Evolutionary conservation across 2,329 filamentous ascomycete genomes (phyloP), one percentile per base, ranked within the genome.

Genomic region (Pyrenochaeta sp.): DNA sequence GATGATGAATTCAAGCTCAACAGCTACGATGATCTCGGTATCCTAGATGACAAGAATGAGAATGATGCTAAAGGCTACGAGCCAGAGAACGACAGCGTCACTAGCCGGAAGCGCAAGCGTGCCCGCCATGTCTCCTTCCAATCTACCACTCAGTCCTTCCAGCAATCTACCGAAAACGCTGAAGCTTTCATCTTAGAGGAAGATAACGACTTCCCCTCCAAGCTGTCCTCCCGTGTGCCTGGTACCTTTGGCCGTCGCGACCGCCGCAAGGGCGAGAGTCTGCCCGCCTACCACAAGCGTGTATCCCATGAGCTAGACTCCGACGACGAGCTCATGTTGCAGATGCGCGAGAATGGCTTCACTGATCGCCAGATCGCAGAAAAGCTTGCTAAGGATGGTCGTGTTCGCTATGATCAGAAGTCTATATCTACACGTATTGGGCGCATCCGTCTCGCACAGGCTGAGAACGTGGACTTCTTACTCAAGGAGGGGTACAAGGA

Each of bases 391-490:
- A 68, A 78, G 15, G 76, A 82, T 52, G 79, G 79, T 25, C 76
- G 80, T 44, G 76, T 77, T 43, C 70, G 72, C 24, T 84, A 83
- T 65, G 77, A 79, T 28, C 66, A 71, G 25, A 83, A 83, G 72
- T 81, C 81, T 2, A 80, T 85, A 51, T 77, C 78, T 22, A 81
- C 80, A 34, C 81, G 83, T 39, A 83, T 80, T 69, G 66, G 72
- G 42, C 80, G 82, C 24, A 76, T 84, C 49, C 78, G 79, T 52
- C 73, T 77, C 37, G 77, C 76, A 1, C 72, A 82, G 44, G 77
- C 78, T 34, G 70, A 77, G 37, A 74, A 75, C 24, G 74, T 81
- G n/a, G 81, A 84, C 56, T 75, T 78, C 44, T 71, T 78, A 25
- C 73, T 85, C 0, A 76, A 81, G 45, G 78, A 81, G 49, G 79